phyloP scores from a whole-genome alignment of 2,329 filamentous ascomycete species.

The Xylariaceae sp. region DNA sequence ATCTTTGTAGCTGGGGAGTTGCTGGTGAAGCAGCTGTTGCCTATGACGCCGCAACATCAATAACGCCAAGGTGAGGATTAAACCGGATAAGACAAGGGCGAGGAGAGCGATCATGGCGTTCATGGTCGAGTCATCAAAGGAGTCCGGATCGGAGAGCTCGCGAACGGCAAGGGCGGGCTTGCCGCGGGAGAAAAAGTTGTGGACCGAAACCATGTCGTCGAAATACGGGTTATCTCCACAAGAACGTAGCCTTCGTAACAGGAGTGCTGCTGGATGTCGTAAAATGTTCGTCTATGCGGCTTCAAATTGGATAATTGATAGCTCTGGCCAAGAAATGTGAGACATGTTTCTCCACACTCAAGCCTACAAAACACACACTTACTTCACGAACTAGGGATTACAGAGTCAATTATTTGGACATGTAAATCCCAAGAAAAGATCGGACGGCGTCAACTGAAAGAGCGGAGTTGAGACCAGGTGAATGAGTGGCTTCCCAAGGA shows the following conservation, averaged over 20 bases:
- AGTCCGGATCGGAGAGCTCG: slow-evolving; percentile 31
- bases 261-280: no score
- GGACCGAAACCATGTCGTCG: slow-evolving; percentile 31
- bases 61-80: slow-evolving; percentile 63
- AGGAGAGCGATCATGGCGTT: slow-evolving; percentile 76
- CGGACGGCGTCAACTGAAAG: slow-evolving; percentile 43
- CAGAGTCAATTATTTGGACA: slow-evolving; percentile 26
- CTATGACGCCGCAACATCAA: slow-evolving; percentile 65
- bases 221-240: no score
- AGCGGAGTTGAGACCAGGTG: slow-evolving; percentile 40
- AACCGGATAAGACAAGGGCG: slow-evolving; percentile 66
- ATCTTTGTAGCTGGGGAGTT: slow-evolving; percentile 67
- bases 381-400: slow-evolving; percentile 31
- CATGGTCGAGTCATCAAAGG: slow-evolving; percentile 59
- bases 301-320: no score
- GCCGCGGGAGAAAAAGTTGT: slow-evolving; percentile 35
- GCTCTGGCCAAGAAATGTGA: no score
- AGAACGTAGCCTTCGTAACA: no score
- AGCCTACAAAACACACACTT: slow-evolving; percentile 9
- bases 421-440: slow-evolving; percentile 35
- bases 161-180: slow-evolving; percentile 43
- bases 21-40: slow-evolving; percentile 43
- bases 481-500: slow-evolving; percentile 32
- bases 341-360: no score
- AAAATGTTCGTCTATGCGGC: no score